phyloP scores from a whole-genome alignment of 305 asterid genomes.

The Caryopteris hybrid region DNA sequence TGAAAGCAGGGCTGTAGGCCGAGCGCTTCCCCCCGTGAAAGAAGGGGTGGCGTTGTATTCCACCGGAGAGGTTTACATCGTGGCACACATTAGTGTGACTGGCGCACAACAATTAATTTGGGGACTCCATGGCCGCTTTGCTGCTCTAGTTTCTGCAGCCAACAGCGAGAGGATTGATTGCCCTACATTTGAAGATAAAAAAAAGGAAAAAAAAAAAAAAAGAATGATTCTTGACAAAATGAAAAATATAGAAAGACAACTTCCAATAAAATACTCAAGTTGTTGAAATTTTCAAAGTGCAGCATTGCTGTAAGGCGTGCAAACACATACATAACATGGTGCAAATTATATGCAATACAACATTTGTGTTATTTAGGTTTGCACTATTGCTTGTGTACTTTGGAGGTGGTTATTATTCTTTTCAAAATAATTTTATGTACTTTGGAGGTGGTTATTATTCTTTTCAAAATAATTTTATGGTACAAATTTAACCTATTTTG shows the following conservation, averaged over 20 bases:
- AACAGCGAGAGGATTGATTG: constrained; percentile 31
- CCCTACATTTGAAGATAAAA: constrained; percentile 29
- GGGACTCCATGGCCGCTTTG: constrained; percentile 51
- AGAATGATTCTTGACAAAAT: too few relatives aligned
- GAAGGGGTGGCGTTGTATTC: constrained; percentile 67
- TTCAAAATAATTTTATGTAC: too few relatives aligned
- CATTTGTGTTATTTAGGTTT: neutral
- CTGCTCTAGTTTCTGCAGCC: constrained; percentile 38
- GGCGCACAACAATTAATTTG: constrained; percentile 40
- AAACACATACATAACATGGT: neutral
- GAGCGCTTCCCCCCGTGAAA: constrained; percentile 59
- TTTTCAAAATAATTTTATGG: neutral
- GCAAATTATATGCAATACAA: neutral
- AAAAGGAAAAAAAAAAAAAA: neutral
- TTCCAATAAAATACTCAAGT: neutral
- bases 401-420: neutral
- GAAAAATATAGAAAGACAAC: too few relatives aligned
- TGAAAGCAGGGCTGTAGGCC: constrained; percentile 56
- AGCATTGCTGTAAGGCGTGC: neutral
- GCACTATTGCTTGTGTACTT: neutral
- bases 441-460: neutral
- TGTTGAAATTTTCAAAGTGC: neutral
- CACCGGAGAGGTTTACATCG: constrained; percentile 58
- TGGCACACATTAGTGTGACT: constrained; percentile 64
- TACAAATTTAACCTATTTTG: constrained; percentile 4